Evolutionary conservation across 495 filamentous ascomycete genomes (phyloP).

Genomic region (Penicillium flavigenum): DNA sequence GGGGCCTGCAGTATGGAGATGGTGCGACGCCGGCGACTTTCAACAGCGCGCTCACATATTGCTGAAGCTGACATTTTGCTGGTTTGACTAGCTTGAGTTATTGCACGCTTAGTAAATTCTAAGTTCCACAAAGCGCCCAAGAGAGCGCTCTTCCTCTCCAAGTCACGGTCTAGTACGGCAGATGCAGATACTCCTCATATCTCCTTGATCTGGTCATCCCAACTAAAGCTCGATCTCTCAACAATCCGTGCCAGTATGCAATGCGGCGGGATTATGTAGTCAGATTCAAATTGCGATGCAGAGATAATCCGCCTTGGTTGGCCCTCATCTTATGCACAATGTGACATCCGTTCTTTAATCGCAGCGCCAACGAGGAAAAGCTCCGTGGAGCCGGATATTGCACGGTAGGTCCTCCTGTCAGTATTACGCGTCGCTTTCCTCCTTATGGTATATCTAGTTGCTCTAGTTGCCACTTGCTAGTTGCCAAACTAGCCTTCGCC

Average conservation of each 20-base stretch:
- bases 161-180: no score
- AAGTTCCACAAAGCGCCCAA: neutral
- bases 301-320: neutral
- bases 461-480: neutral
- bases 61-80: neutral
- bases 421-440: neutral
- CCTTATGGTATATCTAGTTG: neutral
- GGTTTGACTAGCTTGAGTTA: neutral
- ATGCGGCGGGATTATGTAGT: neutral
- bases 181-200: neutral
- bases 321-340: neutral
- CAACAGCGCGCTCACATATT: neutral
- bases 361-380: neutral
- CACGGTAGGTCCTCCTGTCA: neutral
- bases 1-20: conserved; percentile 1
- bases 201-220: neutral
- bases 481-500: neutral
- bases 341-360: neutral
- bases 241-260: neutral
- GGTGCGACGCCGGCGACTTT: neutral
- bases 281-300: neutral
- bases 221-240: neutral
- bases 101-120: neutral
- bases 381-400: neutral
- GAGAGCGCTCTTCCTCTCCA: neutral